Evolutionary conservation across 257 asterid genomes (phyloP), one percentile per base, ranked within the genome.

Genomic region (Gentiana straminea): DNA sequence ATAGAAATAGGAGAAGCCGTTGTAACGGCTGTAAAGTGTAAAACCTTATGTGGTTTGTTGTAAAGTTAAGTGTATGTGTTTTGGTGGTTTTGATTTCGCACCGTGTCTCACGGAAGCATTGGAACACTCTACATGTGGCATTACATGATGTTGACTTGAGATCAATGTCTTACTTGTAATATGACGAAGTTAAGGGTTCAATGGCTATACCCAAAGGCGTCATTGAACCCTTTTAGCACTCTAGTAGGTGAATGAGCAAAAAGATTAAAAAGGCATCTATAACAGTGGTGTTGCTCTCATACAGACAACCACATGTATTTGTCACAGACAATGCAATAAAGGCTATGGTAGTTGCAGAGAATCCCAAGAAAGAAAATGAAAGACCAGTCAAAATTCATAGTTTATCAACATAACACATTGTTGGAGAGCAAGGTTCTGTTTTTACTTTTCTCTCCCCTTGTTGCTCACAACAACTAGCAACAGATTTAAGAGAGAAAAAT

Each of bases 221-320:
- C 56, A 58, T 13, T 13, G 36, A 35, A 35, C 70, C 74, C 45
- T 57, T 59, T 62, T 63, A 56, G 58, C 50, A 13, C 48, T 41
- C 52, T 11, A 51, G 10, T n/a, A 24, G 11, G 9, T 33, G 63
- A 49, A 41, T 41, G 46, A 38, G 44, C 7, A 38, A 38, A 38
- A 38, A 35, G 7, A 5, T 36, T n/a, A n/a, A n/a, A n/a, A n/a
- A n/a, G n/a, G n/a, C n/a, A n/a, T n/a, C n/a, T n/a, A n/a, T 44
- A 49, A 69, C 61, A 59, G 65, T 46, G 37, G 58, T 54, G 9
- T 64, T 55, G 35, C 33, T 52, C 52, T 12, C 32, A 51, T 36
- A 10, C 43, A 3, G 38, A 52, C 2, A 52, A 32, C 34, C 46
- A 54, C 12, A 53, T 32, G 33, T 36, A 38, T 12, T 43, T 7